Percentiles rank a stretch among this genome's conserved stretches.
These are phyloP conservation scores for Zygoascus hellenicus DNA, from an alignment of 1,139 yeast genomes.

Conservation along the genomic window DNA sequence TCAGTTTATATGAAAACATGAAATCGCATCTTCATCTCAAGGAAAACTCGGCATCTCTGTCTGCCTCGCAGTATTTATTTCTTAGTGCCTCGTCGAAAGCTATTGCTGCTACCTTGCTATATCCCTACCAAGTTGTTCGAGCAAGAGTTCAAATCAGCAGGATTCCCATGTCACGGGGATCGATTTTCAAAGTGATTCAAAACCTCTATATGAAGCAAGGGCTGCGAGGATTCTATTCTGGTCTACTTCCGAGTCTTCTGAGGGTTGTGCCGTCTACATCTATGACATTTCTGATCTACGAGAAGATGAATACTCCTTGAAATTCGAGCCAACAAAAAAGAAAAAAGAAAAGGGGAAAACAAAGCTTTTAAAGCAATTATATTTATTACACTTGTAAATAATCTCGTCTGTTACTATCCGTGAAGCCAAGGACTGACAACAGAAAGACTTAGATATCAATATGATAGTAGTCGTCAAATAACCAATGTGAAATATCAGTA, in stretches of 20 bases:
- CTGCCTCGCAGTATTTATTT: constrained; percentile 52
- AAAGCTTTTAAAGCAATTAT: no score
- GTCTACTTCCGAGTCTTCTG: constrained; percentile 70
- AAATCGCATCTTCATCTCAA: constrained; percentile 6
- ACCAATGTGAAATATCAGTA: no score
- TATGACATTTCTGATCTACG: constrained; percentile 82
- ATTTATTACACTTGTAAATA: no score
- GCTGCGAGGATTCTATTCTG: constrained; percentile 65
- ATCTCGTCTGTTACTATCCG: no score
- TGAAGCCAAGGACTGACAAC: no score
- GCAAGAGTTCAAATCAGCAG: constrained; percentile 60
- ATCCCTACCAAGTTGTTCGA: constrained; percentile 81
- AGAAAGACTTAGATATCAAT: no score
- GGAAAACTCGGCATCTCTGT: constrained; percentile 24
- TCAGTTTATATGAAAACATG: constrained; percentile 65
- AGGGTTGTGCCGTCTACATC: constrained; percentile 84
- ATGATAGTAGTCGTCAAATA: no score
- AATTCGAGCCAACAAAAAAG: not conserved
- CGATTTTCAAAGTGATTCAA: constrained; percentile 27
- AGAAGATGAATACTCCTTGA: constrained; percentile 40
- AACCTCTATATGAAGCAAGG: constrained; percentile 45
- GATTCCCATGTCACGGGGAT: constrained; percentile 20
- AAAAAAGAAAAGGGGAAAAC: no score
- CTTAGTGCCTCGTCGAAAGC: constrained; percentile 68
- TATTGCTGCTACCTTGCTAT: constrained; percentile 59